These are phyloP conservation scores for Annulohypoxylon moriforme DNA, from an alignment of 495 filamentous ascomycete species.

Conservation along the genomic window DNA sequence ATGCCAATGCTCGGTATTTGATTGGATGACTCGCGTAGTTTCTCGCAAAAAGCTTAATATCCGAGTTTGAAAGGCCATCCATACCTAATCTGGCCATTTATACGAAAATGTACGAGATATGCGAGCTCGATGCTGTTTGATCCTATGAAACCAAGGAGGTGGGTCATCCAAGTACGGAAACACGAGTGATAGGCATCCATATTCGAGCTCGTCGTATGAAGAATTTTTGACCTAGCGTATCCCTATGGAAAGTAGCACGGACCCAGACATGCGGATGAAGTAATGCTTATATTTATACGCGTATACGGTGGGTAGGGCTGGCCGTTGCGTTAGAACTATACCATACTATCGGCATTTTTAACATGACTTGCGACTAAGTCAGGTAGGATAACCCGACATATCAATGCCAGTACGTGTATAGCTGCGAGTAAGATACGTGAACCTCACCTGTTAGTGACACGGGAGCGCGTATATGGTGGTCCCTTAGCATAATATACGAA, in stretches of 20 bases:
- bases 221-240: not conserved
- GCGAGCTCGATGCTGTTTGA: not conserved
- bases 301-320: not conserved
- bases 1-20: not conserved
- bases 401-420: not conserved
- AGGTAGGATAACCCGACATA: not conserved
- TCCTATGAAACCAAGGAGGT: not conserved
- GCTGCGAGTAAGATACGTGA: not conserved
- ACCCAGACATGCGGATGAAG: not conserved
- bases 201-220: not conserved
- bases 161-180: not conserved
- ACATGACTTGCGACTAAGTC: not conserved
- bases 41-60: not conserved
- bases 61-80: not conserved
- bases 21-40: not conserved
- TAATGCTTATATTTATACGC: too few relatives aligned
- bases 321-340: not conserved
- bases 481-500: not conserved
- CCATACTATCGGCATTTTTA: not conserved
- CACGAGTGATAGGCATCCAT: not conserved
- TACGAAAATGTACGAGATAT: not conserved
- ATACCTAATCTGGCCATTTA: not conserved
- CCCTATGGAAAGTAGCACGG: not conserved
- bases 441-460: not conserved
- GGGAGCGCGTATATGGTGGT: not conserved